These are phyloP conservation scores for Botrytis elliptica DNA, from an alignment of 2,329 filamentous ascomycete genomes.

Conservation along the genomic window DNA sequence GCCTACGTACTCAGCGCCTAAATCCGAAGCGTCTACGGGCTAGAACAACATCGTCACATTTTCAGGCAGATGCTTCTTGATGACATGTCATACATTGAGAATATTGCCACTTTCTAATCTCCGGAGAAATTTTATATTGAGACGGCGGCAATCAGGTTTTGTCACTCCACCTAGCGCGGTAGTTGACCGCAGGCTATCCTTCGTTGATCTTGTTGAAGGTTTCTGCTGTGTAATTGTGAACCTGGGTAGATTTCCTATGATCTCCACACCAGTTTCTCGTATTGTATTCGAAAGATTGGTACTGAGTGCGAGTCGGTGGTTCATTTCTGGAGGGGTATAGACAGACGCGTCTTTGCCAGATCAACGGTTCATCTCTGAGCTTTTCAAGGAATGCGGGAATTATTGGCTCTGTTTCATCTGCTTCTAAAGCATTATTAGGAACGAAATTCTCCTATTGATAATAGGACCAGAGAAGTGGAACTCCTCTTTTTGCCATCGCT, in stretches of 20 bases:
- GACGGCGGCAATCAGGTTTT: neutral
- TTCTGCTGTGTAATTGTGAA: neutral
- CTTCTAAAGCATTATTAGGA: neutral
- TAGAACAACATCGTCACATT: neutral
- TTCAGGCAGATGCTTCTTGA: neutral
- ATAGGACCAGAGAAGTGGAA: conserved; percentile 10
- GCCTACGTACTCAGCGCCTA: neutral
- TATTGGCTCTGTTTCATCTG: conserved; percentile 7
- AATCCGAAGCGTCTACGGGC: neutral
- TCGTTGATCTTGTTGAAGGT: neutral
- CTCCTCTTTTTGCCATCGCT: neutral
- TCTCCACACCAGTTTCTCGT: neutral
- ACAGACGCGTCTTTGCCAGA: conserved; percentile 7
- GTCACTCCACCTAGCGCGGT: neutral
- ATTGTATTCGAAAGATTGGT: neutral
- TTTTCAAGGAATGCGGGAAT: neutral
- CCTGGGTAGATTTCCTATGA: neutral
- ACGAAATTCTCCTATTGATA: neutral
- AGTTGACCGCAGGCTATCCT: neutral
- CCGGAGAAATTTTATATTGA: neutral
- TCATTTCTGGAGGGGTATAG: neutral
- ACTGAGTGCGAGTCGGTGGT: neutral
- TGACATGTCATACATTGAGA: neutral
- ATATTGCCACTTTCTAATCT: neutral
- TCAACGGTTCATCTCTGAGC: conserved; percentile 4